Base-by-base conservation (phyloP, 495 filamentous ascomycete genomes). In the Annulohypoxylon stygium region DNA sequence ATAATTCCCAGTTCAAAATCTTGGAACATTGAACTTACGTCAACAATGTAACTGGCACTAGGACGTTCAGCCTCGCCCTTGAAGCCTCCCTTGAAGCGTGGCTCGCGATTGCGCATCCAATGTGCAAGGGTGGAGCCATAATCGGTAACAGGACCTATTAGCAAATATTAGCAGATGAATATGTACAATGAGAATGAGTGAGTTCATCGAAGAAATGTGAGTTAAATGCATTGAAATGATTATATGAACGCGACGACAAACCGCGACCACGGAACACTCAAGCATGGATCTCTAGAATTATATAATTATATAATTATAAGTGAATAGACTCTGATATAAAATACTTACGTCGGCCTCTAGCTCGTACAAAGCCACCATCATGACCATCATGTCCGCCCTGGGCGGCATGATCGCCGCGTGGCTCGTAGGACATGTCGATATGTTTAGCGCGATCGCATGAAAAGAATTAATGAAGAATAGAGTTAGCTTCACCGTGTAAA, bases 121-220 rank as follows among this genome's bases (percentile, higher is more conserved):
- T 95, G 92, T 59, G 93, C 90, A 79, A 97, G 88, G 5, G 93
- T 96, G 9, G 95, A 92, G 70, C 95, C 93, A 88, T 98, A 98
- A 79, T 99, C 96, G 14, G 96, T 98, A 6, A 97, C 93, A 59
- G 95, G 90, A 26, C 92, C 92, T 94, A 70, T 51, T 33, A 57
- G 5, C 4, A 26, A 18, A 5, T 60, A 37, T 70, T 65, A 65
- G 34, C 23, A 61, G 2, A 51, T 50, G 20, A n/a, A n/a, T 45
- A 58, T 10, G 3, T 14, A 14, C 8, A 55, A 50, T 55, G 45
- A 37, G 10, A 51, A 36, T 25, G 36, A 39, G 36, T 10, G 9
- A 43, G 12, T 10, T 43, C 12, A 43, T 43, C 12, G 16, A 34
- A 50, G 18, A 47, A 1, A 20, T 33, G 43, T 16, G 11, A 20